phyloP scores from a whole-genome alignment of 306 rosid genomes.

The Quercus aquifolioides region DNA sequence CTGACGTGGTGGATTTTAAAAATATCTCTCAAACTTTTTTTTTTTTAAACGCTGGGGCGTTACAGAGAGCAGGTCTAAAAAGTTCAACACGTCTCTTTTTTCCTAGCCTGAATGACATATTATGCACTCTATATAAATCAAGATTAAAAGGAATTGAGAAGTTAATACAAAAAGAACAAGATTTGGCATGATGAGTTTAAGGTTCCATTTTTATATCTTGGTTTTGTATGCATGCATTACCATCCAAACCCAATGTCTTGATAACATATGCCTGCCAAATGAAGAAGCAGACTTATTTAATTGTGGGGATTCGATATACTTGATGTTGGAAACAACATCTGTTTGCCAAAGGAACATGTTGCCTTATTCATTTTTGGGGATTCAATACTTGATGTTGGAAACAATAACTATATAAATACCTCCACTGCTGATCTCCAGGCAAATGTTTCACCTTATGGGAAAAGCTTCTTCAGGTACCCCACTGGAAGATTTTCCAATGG shows the following conservation, averaged over 20 bases:
- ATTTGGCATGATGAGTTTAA: not conserved
- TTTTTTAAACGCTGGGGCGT: too few species aligned
- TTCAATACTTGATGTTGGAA: constrained; percentile 44
- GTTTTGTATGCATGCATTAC: not conserved
- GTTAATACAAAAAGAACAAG: not conserved
- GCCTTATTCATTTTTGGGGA: constrained; percentile 46
- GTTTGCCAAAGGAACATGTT: not conserved
- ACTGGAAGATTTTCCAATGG: not conserved
- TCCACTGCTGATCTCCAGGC: not conserved
- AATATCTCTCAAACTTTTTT: too few species aligned
- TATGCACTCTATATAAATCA: too few species aligned
- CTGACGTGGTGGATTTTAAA: too few species aligned
- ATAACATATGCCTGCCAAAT: constrained; percentile 5
- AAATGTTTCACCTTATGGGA: not conserved
- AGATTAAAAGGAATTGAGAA: not conserved
- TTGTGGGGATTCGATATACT: constrained; percentile 54
- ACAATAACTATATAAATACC: constrained; percentile 35
- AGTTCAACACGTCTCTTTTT: too few species aligned
- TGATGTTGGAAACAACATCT: constrained; percentile 52
- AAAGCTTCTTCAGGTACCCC: not conserved
- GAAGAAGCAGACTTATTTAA: constrained; percentile 29
- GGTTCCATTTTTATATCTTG: constrained; percentile 1
- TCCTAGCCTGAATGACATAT: too few species aligned
- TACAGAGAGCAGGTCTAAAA: too few species aligned
- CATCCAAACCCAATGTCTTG: not conserved